Evolutionary conservation across 2,329 filamentous ascomycete genomes (phyloP), one percentile per base, ranked within the genome.

Genomic region (Aspergillus phoenicis): DNA sequence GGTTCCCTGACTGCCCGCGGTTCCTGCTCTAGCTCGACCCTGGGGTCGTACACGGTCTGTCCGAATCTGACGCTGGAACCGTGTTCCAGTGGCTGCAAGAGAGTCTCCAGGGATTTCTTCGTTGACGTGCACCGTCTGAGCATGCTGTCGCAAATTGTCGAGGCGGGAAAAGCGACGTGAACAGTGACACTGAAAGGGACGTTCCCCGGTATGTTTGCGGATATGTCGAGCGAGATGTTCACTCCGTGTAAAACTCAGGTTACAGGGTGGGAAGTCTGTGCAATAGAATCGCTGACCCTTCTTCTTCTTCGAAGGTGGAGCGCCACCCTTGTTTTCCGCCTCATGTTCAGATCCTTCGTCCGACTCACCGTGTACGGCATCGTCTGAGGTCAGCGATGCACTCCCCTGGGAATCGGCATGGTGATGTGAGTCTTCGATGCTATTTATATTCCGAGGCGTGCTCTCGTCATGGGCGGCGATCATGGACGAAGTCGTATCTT

Each of bases 251-350:
- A 99, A 99, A 77, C 93, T 97, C 60, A 99, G 77, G 71, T 89
- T 93, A 77, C 95, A 99, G 4, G 93, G 93, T 26, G 94, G 94
- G 69, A 92, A 98, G 33, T 97, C 93, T 4, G 90, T 96, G 79
- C 95, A 99, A 77, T 94, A 97, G 77, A 99, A 99, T 49, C 92
- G 87, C 75, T 97, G 93, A 0, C 93, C 92, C 77, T 97, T 97
- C 80, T 97, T 97, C 85, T 97, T 98, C 80, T 96, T 96, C 56
- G 85, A 88, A 8, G 91, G 89, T 64, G 89, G 86, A n/a, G 45
- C 87, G 81, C 71, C 69, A 52, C 89, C 87, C 10, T 83, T 86
- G 59, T 84, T 84, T 22, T 88, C 82, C 67, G 84, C 87, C 39
- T 80, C 89, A 52, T 85, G 85, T 62, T 91, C 90, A 11, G 90